Percentiles rank a stretch among this genome's conserved stretches.
Evolutionary conservation across 139 green algal species (phyloP).

Genomic region (Auxenochlorella pyrenoidosa): DNA sequence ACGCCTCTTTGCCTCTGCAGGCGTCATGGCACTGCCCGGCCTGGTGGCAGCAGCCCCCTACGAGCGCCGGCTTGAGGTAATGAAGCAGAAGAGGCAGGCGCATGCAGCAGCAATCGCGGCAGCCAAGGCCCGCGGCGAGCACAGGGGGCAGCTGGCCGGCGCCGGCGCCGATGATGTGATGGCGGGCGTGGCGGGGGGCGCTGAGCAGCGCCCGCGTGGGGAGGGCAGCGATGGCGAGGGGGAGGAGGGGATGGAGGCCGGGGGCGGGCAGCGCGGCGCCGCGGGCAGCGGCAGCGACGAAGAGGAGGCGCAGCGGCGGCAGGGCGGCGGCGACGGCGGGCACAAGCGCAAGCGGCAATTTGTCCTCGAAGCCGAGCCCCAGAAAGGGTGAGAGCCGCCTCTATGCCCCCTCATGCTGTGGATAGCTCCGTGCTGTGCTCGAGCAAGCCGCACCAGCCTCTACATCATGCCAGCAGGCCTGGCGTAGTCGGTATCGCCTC

Average conservation of each 20-base stretch:
- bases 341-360: conserved; percentile 14
- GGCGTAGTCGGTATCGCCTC: too few relatives aligned
- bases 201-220: not conserved
- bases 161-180: not conserved
- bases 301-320: conserved; percentile 11
- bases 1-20: too few relatives aligned
- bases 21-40: conserved; percentile 40
- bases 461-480: too few relatives aligned
- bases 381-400: conserved; percentile 11
- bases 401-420: not conserved
- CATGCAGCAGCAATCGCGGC: conserved; percentile 1
- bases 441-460: too few relatives aligned
- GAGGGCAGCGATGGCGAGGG: conserved; percentile 30
- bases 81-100: conserved; percentile 74
- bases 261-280: not conserved
- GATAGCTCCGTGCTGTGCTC: too few relatives aligned
- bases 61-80: conserved; percentile 68
- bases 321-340: not conserved
- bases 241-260: not conserved
- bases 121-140: not conserved
- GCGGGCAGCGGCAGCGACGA: conserved; percentile 28
- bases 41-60: conserved; percentile 46
- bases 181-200: not conserved
- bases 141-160: not conserved
- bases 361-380: conserved; percentile 33